Evolutionary conservation across 441 rosid genomes (phyloP).

Genomic region (Theobroma grandiflorum): DNA sequence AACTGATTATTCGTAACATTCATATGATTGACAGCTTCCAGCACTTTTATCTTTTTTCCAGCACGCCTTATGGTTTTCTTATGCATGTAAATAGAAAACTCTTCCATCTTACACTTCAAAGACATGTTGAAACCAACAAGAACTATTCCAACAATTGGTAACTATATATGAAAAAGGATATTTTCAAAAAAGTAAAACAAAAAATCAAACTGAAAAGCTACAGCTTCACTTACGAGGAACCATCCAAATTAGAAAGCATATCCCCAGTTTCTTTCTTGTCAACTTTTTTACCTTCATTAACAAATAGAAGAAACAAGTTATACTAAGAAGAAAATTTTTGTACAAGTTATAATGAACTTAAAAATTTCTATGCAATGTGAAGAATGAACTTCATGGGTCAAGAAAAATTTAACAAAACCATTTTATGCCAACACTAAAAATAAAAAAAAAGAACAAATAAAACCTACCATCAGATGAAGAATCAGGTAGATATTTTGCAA

Average conservation of each 20-base stretch:
- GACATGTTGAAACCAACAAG: not conserved
- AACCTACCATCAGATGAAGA: conserved; percentile 87
- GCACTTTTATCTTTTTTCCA: not conserved
- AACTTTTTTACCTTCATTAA: conserved; percentile 70
- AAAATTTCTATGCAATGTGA: not conserved
- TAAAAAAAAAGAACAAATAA: conserved; percentile 17
- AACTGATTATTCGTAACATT: not conserved
- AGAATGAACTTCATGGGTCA: not conserved
- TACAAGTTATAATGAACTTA: not conserved
- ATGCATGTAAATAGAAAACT: not conserved
- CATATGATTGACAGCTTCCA: not conserved
- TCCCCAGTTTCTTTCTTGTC: conserved; percentile 99
- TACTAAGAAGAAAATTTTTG: conserved; percentile 11
- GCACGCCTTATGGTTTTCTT: not conserved
- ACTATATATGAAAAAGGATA: not conserved
- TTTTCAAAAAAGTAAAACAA: conserved; percentile 12
- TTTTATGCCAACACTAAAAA: conserved; percentile 22
- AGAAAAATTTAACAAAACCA: not conserved
- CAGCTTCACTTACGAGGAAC: conserved; percentile 82
- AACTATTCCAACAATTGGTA: not conserved
- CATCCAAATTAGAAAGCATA: conserved; percentile 79
- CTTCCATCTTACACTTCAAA: conserved; percentile 15
- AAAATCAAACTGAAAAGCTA: conserved; percentile 23
- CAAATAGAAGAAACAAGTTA: conserved; percentile 26
- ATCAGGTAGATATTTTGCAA: conserved; percentile 97